Conservation (phyloP, 192 early-diverging fungal species). For the Podila horticola region DNA sequence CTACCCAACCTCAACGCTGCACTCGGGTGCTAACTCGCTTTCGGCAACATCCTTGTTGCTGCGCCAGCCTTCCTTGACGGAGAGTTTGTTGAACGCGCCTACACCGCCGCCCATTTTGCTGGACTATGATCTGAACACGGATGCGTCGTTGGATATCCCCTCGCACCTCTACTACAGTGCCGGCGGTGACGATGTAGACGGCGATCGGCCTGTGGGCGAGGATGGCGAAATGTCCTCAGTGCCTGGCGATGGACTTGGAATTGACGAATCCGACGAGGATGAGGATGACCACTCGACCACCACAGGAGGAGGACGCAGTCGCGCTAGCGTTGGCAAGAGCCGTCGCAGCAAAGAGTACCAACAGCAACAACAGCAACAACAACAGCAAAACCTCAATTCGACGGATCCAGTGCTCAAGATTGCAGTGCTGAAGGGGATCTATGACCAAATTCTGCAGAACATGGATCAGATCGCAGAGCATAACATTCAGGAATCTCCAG, state of each 20-base stretch:
- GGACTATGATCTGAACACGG: conserved; percentile 28
- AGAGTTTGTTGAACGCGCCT: conserved; percentile 14
- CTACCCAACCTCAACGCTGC: conserved; percentile 5
- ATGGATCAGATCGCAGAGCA: conserved; percentile 44
- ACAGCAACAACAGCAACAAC: conserved; percentile 5
- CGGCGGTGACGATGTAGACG: conserved; percentile 44
- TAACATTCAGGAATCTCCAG: conserved; percentile 36
- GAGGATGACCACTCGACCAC: conserved; percentile 13
- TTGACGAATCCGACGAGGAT: conserved; percentile 26
- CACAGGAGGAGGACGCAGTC: conserved; percentile 1
- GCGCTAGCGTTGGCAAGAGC: conserved; percentile 10
- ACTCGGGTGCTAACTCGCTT: conserved; percentile 7
- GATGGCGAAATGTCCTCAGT: not conserved
- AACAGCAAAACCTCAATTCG: conserved; percentile 7
- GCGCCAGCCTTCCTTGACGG: conserved; percentile 27
- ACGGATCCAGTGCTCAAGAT: conserved; percentile 55
- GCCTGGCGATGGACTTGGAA: conserved; percentile 2
- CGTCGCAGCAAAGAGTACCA: conserved; percentile 11
- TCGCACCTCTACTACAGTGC: conserved; percentile 44
- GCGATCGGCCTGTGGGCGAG: conserved; percentile 20
- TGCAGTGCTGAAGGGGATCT: conserved; percentile 54
- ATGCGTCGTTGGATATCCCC: conserved; percentile 21
- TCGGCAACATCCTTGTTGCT: conserved; percentile 16
- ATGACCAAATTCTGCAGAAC: conserved; percentile 55
- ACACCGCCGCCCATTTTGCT: conserved; percentile 37